Evolutionary conservation across 2,329 filamentous ascomycete genomes (phyloP), one percentile per base, ranked within the genome.

Genomic region (Colletotrichum karsti): DNA sequence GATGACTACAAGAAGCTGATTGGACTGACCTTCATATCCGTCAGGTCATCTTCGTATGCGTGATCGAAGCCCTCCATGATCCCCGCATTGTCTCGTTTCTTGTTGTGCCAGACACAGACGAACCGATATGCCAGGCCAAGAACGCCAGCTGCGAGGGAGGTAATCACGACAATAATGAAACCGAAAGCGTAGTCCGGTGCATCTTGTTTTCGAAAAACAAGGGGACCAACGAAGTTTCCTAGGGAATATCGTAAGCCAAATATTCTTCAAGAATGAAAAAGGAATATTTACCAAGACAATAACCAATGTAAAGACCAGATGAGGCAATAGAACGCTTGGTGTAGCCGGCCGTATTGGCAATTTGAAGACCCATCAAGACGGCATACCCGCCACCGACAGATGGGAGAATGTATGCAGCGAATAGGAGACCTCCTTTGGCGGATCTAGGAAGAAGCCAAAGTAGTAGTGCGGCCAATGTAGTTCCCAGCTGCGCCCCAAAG

Each of bases 41-140:
- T 87, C 44, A 85, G 75, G 68, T 86, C 84, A 72, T 87, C 84
- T 56, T 87, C 82, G 63, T 84, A 87, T 0, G 84, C 84, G 72
- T 87, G 80, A 50, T 87, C 85, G 51, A 81, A 87, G 1, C 78
- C 83, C 73, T 87, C 84, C n/a, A 77, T 61, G 9, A 77, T 78
- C 3, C 82, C 82, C 2, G 79, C 71, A 51, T 74, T 75, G 65
- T 86, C 83, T 26, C 83, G 78, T 62, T 74, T 76, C 18, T 73
- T 74, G 69, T 86, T 86, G 10, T 83, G 77, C 77, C 75, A 78
- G 5, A 82, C 74, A 67, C 83, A 85, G 7, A 84, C 68, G 35
- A 77, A 75, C 4, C 84, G 80, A 69, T 86, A 86, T 0, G 80
- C 72, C 6, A 85, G 65, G 0, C 79, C 77, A 4, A 85, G 74